Conservation (phyloP, 257 asterid genomes). For the Fraxinus cuspidata region DNA sequence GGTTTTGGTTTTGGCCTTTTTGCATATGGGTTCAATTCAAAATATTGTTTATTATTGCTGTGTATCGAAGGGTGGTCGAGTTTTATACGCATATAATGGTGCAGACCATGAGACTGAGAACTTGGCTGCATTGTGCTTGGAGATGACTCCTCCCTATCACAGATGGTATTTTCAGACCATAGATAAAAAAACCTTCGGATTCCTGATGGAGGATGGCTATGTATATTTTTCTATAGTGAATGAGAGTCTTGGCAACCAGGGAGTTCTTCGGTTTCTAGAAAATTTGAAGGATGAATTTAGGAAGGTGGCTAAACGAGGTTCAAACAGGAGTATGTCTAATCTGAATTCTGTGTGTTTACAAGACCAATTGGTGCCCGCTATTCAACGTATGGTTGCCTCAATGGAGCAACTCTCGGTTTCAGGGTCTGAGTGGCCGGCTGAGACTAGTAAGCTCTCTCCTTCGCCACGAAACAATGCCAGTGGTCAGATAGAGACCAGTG, state of each 20-base stretch:
- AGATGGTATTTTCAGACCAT: conserved; percentile 68
- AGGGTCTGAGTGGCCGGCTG: background rate
- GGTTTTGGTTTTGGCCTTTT: background rate
- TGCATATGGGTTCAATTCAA: conserved; percentile 37
- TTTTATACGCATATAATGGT: conserved; percentile 44
- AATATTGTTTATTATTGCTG: conserved; percentile 59
- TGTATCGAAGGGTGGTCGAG: conserved; percentile 56
- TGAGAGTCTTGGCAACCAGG: conserved; percentile 40
- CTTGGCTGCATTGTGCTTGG: conserved; percentile 65
- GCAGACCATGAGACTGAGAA: conserved; percentile 55
- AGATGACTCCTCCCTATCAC: conserved; percentile 67
- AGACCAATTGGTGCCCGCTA: conserved; percentile 52
- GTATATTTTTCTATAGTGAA: conserved; percentile 64
- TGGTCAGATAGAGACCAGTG: conserved; percentile 33
- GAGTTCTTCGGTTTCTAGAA: conserved; percentile 47
- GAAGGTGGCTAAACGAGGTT: conserved; percentile 37
- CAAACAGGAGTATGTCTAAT: conserved; percentile 37
- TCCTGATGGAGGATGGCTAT: conserved; percentile 50
- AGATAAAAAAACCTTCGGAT: conserved; percentile 52
- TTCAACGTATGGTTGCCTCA: conserved; percentile 40
- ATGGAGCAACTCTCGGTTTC: conserved; percentile 39
- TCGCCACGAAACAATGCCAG: conserved; percentile 31
- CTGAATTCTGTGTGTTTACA: conserved; percentile 44
- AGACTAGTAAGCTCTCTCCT: conserved; percentile 28
- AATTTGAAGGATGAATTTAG: conserved; percentile 60